These are phyloP conservation scores for Coniochaeta prunicola DNA, from an alignment of 2,329 filamentous ascomycete genomes.

Conservation along the genomic window DNA sequence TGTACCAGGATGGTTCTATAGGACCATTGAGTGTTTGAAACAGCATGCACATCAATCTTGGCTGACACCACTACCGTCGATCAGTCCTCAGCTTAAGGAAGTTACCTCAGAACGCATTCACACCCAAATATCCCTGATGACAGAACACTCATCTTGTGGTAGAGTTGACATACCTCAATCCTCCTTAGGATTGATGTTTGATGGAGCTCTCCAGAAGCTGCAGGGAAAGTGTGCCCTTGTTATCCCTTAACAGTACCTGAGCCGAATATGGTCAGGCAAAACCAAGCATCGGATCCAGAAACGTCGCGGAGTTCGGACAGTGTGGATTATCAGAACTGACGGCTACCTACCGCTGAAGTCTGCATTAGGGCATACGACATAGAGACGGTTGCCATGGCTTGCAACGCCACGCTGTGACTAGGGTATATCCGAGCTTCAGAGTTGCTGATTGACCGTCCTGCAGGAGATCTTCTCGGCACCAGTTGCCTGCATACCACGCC, in stretches of 20 bases:
- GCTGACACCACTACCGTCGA: background rate
- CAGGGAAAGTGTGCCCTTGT: no score
- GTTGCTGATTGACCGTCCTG: background rate
- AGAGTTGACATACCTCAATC: background rate
- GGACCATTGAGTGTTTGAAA: background rate
- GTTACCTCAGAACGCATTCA: background rate
- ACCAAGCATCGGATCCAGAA: background rate
- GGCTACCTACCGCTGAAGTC: background rate
- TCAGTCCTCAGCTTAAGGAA: background rate
- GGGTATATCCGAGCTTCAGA: background rate
- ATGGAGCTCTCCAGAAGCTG: no score
- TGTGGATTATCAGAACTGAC: background rate
- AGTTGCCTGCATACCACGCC: background rate
- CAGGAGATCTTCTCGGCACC: background rate
- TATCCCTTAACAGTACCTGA: background rate
- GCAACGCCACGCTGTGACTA: background rate
- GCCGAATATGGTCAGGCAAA: background rate
- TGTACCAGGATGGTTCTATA: background rate
- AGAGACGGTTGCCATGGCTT: background rate
- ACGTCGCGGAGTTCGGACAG: background rate
- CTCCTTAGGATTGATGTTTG: no score
- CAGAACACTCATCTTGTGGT: background rate
- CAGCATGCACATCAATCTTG: background rate
- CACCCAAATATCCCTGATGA: background rate
- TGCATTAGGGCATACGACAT: background rate